phyloP scores from a whole-genome alignment of 148 eudicot genomes.

The Amaranthus cruentus region DNA sequence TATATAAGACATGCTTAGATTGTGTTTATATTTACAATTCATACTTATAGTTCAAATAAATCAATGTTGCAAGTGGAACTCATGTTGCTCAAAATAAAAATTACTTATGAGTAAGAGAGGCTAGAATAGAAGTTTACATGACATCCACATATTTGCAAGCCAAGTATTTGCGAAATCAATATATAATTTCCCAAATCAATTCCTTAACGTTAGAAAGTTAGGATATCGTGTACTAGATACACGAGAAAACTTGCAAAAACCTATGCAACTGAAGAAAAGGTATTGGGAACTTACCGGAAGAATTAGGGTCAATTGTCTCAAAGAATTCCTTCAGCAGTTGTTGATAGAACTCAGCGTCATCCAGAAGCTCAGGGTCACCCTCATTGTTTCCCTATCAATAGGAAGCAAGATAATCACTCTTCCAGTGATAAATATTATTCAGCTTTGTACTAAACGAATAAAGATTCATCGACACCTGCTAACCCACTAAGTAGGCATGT shows the following conservation, averaged over 20 bases:
- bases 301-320: conserved; percentile 60
- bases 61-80: not conserved
- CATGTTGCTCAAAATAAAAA: not conserved
- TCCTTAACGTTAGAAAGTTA: not conserved
- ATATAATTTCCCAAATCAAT: not conserved
- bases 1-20: not conserved
- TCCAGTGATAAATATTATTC: not conserved
- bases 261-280: not conserved
- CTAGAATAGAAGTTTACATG: not conserved
- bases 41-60: not conserved
- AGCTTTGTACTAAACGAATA: not conserved
- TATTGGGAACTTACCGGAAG: conserved; percentile 50
- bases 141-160: not conserved
- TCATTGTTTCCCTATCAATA: conserved; percentile 40
- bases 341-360: conserved; percentile 84
- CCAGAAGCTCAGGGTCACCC: conserved; percentile 88
- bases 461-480: not conserved
- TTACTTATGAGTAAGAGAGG: not conserved
- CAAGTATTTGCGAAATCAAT: not conserved
- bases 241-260: not conserved
- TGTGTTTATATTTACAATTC: not conserved
- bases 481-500: not conserved
- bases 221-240: too few species aligned
- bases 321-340: conserved; percentile 84
- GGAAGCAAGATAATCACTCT: not conserved